Evolutionary conservation across 2,329 filamentous ascomycete genomes (phyloP).

Genomic region (Aspergillus tubingensis): DNA sequence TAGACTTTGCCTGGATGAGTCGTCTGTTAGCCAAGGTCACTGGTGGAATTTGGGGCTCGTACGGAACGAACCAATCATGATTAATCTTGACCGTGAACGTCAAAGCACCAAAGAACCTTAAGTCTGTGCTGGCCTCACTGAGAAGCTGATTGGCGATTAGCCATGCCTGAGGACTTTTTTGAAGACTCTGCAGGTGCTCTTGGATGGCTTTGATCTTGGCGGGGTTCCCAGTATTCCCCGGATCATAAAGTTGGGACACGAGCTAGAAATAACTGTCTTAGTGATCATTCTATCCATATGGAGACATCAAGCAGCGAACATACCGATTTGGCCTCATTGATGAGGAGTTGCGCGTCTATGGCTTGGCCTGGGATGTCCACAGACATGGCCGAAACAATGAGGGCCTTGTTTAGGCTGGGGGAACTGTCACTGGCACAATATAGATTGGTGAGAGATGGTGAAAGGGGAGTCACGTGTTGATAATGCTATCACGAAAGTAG

Average conservation of each 20-base stretch:
- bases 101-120: conserved; percentile 88
- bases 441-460: conserved; percentile 18
- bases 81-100: conserved; percentile 95
- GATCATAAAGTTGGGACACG: conserved; percentile 43
- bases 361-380: conserved; percentile 25
- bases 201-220: conserved; percentile 59
- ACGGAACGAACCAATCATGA: conserved; percentile 67
- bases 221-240: conserved; percentile 48
- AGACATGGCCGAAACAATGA: conserved; percentile 30
- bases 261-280: conserved; percentile 32
- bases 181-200: conserved; percentile 73
- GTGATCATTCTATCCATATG: neutral
- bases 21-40: neutral
- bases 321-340: conserved; percentile 33
- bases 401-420: conserved; percentile 11
- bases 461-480: conserved; percentile 28
- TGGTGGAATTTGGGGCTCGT: neutral
- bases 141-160: conserved; percentile 77
- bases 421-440: conserved; percentile 13
- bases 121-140: conserved; percentile 67
- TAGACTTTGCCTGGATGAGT: conserved; percentile 37
- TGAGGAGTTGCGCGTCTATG: conserved; percentile 28
- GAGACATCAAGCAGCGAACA: conserved; percentile 7
- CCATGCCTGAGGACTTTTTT: conserved; percentile 82
- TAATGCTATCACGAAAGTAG: conserved; percentile 22